These are phyloP conservation scores for Geotrichum citri-aurantii DNA, from an alignment of 1,139 yeast genomes.

Conservation along the genomic window DNA sequence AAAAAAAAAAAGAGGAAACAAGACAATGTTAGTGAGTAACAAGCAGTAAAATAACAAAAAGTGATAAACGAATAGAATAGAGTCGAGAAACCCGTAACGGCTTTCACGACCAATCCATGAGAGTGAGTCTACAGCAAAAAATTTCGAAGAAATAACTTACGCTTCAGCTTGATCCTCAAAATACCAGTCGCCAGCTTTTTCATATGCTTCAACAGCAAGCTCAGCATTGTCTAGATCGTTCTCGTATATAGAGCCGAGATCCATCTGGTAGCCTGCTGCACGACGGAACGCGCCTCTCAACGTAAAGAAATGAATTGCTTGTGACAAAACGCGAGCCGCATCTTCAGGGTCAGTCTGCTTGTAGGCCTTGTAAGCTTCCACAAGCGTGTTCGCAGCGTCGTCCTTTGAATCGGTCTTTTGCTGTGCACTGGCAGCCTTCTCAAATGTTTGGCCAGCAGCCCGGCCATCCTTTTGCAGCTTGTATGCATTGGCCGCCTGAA, in stretches of 20 bases:
- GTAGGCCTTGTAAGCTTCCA: constrained; percentile 88
- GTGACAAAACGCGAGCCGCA: constrained; percentile 70
- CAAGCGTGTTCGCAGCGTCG: constrained; percentile 84
- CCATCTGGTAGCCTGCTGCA: constrained; percentile 91
- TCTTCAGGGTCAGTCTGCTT: constrained; percentile 65
- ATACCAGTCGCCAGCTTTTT: constrained; percentile 95
- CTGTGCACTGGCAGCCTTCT: constrained; percentile 79
- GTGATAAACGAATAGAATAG: neutral
- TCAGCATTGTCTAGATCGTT: constrained; percentile 57
- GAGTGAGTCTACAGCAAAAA: neutral
- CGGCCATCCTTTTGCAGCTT: constrained; percentile 60
- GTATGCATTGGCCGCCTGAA: constrained; percentile 87
- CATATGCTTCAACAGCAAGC: constrained; percentile 72
- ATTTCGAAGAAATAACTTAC: constrained; percentile 15
- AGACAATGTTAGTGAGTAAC: neutral
- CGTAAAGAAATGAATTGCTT: constrained; percentile 79
- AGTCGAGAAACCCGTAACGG: neutral
- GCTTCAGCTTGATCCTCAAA: constrained; percentile 92
- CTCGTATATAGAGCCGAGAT: constrained; percentile 83
- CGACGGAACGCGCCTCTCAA: constrained; percentile 91
- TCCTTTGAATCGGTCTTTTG: constrained; percentile 70
- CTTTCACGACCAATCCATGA: neutral
- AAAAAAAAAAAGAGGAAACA: neutral
- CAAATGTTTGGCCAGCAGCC: constrained; percentile 75
- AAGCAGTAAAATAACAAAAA: neutral